Evolutionary conservation across 2,329 filamentous ascomycete genomes (phyloP).

Genomic region (Celoporthe dispersa): DNA sequence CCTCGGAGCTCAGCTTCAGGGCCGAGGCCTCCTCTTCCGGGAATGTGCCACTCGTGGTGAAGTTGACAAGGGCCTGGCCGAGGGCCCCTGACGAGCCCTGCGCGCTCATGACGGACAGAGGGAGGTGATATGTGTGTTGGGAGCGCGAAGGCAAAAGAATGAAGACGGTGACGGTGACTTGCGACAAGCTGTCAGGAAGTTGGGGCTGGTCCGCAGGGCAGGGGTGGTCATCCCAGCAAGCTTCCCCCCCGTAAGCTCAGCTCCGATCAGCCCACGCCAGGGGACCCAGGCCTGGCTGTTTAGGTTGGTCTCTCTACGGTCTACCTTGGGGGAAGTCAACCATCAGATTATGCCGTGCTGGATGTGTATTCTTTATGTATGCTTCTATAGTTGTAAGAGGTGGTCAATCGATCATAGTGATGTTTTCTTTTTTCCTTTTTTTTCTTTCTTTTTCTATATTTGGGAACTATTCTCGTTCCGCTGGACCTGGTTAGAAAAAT

Average conservation of each 20-base stretch:
- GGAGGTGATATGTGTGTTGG: neutral
- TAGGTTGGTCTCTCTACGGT: neutral
- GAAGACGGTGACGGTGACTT: neutral
- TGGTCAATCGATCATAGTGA: too few species aligned
- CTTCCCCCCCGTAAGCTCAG: neutral
- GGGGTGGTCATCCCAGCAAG: neutral
- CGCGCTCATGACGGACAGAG: constrained; percentile 8
- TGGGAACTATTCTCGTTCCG: too few species aligned
- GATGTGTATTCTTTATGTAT: too few species aligned
- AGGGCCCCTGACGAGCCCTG: constrained; percentile 37
- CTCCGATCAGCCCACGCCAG: neutral
- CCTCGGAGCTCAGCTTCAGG: constrained; percentile 39
- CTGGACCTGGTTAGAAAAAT: too few species aligned
- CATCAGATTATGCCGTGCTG: too few species aligned
- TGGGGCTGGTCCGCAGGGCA: neutral
- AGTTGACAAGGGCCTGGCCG: constrained; percentile 67
- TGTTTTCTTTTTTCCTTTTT: too few species aligned
- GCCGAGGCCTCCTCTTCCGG: constrained; percentile 53
- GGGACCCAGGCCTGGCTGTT: neutral
- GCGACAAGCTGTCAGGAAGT: constrained; percentile 14
- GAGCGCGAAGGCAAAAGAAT: too few species aligned
- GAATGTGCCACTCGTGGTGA: constrained; percentile 54
- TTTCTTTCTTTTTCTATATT: too few species aligned
- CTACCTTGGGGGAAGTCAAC: too few species aligned
- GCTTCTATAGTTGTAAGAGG: too few species aligned